Evolutionary conservation across 1,284 basidiomycete genomes (phyloP), one percentile per base, ranked within the genome.

Genomic region (Boletus smithii): DNA sequence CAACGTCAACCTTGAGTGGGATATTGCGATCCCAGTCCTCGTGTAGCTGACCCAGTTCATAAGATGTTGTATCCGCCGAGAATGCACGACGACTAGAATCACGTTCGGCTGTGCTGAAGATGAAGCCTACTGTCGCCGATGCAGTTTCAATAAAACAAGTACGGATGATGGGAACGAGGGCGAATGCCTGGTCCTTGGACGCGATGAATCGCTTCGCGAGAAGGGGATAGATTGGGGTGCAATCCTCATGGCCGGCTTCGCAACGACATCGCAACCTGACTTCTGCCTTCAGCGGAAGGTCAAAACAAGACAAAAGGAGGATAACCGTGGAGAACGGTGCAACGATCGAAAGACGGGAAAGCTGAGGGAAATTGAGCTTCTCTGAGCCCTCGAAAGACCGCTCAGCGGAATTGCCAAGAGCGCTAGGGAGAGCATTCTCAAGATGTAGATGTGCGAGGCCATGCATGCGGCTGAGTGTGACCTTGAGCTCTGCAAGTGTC

Each of bases 401-500:
- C 10, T 44, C 36, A 18, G 22, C 10, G 18, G 23, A 24, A 30
- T 27, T 26, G 1, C 16, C 16, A 6, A 36, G 45, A 37, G 42
- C 46, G 13, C 48, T 39, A 13, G 68, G 61, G 8, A 73, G 58
- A 29, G 57, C 55, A 37, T 66, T 51, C 26, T 63, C 58, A 5
- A 72, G 55, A 34, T 67, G 52, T 5, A 73, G 50, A 13, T 53
- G 49, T 34, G 50, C 54, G n/a, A 73, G 55, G 17, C 38, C 20
- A 5, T 62, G 66, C 65, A 68, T 66, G 34, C 46, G 50, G n/a
- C 53, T 32, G 9, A 73, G 58, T 13, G 53, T 55, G 23, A 54
- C 46, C 17, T 58, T 44, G 20, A 73, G 51, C 29, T 63, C 61
- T 5, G 33, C 46, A 20, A 56, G 53, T 1, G 57, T 53, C 0